Evolutionary conservation across 2,329 filamentous ascomycete species (phyloP), one percentile per base, ranked within the genome.

Genomic region (Ploettnerulaceae sp.): DNA sequence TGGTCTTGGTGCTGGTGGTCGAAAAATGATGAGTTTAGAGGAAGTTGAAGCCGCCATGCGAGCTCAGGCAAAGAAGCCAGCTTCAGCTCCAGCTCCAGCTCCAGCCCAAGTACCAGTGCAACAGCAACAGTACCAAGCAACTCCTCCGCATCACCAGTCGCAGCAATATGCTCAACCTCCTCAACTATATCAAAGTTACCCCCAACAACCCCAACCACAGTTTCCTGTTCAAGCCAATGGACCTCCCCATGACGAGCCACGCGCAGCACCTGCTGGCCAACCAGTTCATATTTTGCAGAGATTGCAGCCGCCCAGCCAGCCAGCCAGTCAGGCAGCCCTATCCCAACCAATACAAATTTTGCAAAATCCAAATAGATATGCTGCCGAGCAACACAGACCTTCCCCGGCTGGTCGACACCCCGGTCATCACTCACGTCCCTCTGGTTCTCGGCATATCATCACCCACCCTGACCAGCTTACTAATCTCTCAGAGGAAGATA

Each of bases 11-110:
- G 58, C 64, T 40, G 59, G 64, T 54, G 59, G 75, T 32, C 81
- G 82, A 61, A 96, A 90, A 71, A 84, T 96, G 69, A 83, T 98
- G 85, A 97, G 89, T 60, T 67, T 98, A 61, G 93, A 97, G 65
- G 93, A 98, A 70, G 90, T 98, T 15, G 93, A 98, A 69, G 91
- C 91, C 44, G 83, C 89, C 54, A 90, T 98, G 84, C 81, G 86
- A 50, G 75, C 78, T 25, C 84, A 90, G 57, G 69, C 79, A 24
- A 76, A 78, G 58, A 75, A 74, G 52, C 68, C 71, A 8, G 59
- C 68, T 55, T 68, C 71, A 8, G 59, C 68, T 55, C 25, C 25
- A 28, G 7, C 49, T 20, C 65, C 67, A 39, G 62, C 63, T 29
- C 63, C 61, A 29, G 53, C 38, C 14, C 49, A 49, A 49, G 34